Conservation (phyloP, 2,329 filamentous ascomycete species). For the Fusarium mexicanum region DNA sequence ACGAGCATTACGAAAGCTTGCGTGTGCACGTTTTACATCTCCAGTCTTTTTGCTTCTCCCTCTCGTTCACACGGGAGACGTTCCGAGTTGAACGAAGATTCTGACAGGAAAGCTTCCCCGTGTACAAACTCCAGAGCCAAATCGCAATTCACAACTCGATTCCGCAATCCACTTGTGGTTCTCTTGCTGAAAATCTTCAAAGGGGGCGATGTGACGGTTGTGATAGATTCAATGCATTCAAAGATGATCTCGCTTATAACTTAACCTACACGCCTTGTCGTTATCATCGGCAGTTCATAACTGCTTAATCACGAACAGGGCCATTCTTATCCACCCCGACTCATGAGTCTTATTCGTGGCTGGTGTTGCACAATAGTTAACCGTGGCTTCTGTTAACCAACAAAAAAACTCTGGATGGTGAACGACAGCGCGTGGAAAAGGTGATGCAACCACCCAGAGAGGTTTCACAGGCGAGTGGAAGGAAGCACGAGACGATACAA, state of each 20-base stretch:
- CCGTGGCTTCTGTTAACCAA: slow-evolving; percentile 8
- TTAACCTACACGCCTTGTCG: slow-evolving; percentile 9
- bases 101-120: background rate
- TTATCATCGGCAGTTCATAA: slow-evolving; percentile 21
- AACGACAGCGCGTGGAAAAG: slow-evolving; percentile 13
- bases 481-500: slow-evolving; percentile 28
- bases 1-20: slow-evolving; percentile 23
- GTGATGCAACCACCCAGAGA: slow-evolving; percentile 30
- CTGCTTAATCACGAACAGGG: slow-evolving; percentile 9
- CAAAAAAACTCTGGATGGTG: slow-evolving; percentile 5
- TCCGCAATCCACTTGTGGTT: background rate
- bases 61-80: slow-evolving; percentile 10
- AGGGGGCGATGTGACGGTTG: slow-evolving; percentile 22
- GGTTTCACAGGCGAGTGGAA: slow-evolving; percentile 25
- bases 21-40: slow-evolving; percentile 31
- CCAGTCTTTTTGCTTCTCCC: slow-evolving; percentile 19
- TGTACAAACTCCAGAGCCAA: slow-evolving; percentile 5
- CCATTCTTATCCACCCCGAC: background rate
- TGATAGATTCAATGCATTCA: slow-evolving; percentile 16
- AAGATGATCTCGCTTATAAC: slow-evolving; percentile 34
- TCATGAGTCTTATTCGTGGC: slow-evolving; percentile 12
- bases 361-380: slow-evolving; percentile 14
- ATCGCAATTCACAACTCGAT: background rate
- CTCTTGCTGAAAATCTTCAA: background rate
- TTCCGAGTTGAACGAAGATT: slow-evolving; percentile 13